Evolutionary conservation across 768 basidiomycete genomes (phyloP), one percentile per base, ranked within the genome.

Genomic region (Favolaschia claudopus): DNA sequence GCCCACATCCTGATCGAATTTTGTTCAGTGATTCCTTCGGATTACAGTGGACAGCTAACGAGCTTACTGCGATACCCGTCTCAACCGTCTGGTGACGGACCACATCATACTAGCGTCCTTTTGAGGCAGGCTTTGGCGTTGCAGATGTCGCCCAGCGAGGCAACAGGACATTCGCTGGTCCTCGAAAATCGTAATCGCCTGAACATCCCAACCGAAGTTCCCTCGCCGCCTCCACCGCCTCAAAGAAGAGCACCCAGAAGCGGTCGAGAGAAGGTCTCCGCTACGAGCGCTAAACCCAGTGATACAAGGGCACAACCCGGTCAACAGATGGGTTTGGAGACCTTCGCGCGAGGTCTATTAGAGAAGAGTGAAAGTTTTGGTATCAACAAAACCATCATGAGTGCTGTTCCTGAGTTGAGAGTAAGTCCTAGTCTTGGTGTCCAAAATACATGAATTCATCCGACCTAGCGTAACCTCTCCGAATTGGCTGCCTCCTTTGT

Each of bases 41-140:
- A 96, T 72, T 96, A 96, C 72, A 93, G 88, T 53, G 84, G 82
- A 1, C 91, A 97, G 66, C 78, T 99, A 25, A 94, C 93, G 22
- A 79, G 82, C 54, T 82, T 99, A 19, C 78, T 99, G 33, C 92
- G 92, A 52, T 99, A 98, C 74, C 94, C 96, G 14, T 73, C 85
- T 5, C 80, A 82, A 13, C 74, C 81, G 1, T 60, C 76, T 34
- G 70, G 76, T 20, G 75, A 76, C 37, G 72, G 73, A 24, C 77
- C 79, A 10, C 83, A 87, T 69, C 91, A 89, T 58, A 79, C 86
- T 20, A 79, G 79, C 40, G 79, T 96, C 32, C 82, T 99, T 19
- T 72, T 99, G 15, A 85, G 86, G 29, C 97, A 99, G 73, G 96
- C 96, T 0, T 69, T 92, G 37, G 84, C 87, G 12, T 74, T 98